Conservation (phyloP, 352 stramenopile species). For the Pelagophyceae sp. region DNA sequence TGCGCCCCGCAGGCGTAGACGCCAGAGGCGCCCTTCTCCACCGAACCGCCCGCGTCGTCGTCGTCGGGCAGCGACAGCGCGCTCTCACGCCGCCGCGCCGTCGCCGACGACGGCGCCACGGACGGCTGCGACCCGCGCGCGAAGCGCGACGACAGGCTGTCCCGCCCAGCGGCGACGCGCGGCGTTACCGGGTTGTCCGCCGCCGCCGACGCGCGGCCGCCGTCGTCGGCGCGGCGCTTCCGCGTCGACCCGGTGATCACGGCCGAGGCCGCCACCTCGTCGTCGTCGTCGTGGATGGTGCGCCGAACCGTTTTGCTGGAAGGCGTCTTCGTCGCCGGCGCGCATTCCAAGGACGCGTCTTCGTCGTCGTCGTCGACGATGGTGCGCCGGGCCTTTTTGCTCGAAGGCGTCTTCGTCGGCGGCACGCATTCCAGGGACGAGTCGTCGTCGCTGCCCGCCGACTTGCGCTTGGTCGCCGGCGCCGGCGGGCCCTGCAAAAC, state of each 20-base stretch:
- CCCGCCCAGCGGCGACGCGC: background rate
- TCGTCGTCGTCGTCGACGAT: no score
- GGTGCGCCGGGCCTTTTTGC: conserved; percentile 46
- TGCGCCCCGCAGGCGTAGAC: conserved; percentile 58
- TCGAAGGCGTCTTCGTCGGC: conserved; percentile 56
- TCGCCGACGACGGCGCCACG: background rate
- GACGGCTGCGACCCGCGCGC: background rate
- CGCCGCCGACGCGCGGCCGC: conserved; percentile 19
- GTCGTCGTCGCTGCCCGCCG: conserved; percentile 24
- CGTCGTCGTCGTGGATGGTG: conserved; percentile 39
- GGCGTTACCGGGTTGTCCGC: background rate
- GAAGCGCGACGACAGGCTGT: background rate
- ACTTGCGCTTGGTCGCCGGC: no score
- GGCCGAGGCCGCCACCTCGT: conserved; percentile 38
- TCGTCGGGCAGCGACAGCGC: conserved; percentile 29
- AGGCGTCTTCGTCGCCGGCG: conserved; percentile 50
- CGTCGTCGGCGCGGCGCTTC: conserved; percentile 35
- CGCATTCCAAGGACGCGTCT: conserved; percentile 19
- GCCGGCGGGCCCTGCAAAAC: no score
- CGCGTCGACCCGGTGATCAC: background rate
- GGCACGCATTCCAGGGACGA: conserved; percentile 16
- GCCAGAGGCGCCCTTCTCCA: conserved; percentile 42
- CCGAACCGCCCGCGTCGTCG: conserved; percentile 37
- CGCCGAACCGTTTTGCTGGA: conserved; percentile 54
- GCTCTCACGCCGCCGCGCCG: background rate